Evolutionary conservation across 495 filamentous ascomycete genomes (phyloP), one percentile per base, ranked within the genome.

Genomic region (Neurospora sublineolata): DNA sequence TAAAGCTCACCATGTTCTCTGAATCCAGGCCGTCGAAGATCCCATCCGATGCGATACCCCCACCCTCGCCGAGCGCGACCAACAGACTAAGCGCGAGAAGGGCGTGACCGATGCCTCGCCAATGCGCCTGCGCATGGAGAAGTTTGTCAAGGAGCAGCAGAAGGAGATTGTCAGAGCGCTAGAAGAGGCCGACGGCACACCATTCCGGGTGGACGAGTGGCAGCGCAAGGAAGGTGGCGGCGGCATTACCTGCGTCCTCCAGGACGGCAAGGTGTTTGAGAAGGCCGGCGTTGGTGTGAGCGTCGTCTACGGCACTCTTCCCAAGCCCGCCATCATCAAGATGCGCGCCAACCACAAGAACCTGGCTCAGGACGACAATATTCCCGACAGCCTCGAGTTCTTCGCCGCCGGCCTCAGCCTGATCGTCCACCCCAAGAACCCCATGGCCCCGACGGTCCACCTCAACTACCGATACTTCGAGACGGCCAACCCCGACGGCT

Each of bases 391-490:
- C 52, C 84, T 99, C 64, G 91, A 90, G 71, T 99, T 98, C 87
- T 99, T 97, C 79, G 95, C 94, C 23, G 92, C 95, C 1, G 95
- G 95, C 3, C 82, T 99, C 58, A 97, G 93, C 74, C 85, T 98
- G 77, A 94, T 99, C 68, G 83, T 97, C 30, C 95, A 98, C 80
- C 95, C 95, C 8, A 82, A 87, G 40, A 99, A 99, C 81, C 95
- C 95, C 36, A 97, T 96, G 90, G 94, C 94, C 23, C 95, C 95
- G 0, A 99, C 95, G 0, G 94, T 99, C 27, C 95, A 99, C 80
- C 86, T 99, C 72, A 99, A 99, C 84, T 99, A 99, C 85, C 88
- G 95, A 4, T 99, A 99, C 84, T 99, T 99, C 78, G 95, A 99
- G 84, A 99, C 95, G 8, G 89, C 90, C 77, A 91, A 91, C 72